Evolutionary conservation across 1,284 basidiomycete species (phyloP).

Genomic region (Microbotryum silenes-acaulis): DNA sequence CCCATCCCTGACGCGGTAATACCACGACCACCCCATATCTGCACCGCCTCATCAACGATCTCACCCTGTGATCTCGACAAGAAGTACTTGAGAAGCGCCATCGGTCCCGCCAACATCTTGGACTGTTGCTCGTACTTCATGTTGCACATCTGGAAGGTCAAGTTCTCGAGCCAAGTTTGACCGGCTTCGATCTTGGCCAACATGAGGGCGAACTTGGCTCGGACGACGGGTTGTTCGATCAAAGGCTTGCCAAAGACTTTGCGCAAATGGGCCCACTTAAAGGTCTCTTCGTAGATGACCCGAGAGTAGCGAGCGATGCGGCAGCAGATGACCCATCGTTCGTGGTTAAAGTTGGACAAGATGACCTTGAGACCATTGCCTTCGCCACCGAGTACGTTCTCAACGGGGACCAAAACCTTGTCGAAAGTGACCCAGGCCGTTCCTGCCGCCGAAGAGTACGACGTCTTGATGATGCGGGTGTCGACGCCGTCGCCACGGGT

Average conservation of each 20-base stretch:
- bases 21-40: conserved; percentile 47
- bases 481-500: neutral
- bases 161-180: conserved; percentile 27
- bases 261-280: conserved; percentile 10
- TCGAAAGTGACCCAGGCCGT: conserved; percentile 43
- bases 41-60: conserved; percentile 29
- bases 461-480: neutral
- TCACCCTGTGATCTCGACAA: conserved; percentile 27
- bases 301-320: neutral
- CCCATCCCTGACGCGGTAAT: conserved; percentile 48
- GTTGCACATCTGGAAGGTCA: conserved; percentile 33
- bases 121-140: conserved; percentile 35
- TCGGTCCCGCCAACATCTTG: conserved; percentile 34
- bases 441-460: conserved; percentile 32
- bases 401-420: conserved; percentile 43
- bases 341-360: conserved; percentile 27
- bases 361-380: conserved; percentile 42
- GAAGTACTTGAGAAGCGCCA: conserved; percentile 31
- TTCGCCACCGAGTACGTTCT: conserved; percentile 43
- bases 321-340: conserved; percentile 45
- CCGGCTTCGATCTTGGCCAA: conserved; percentile 36
- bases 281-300: conserved; percentile 17
- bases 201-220: conserved; percentile 28
- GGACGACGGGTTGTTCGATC: conserved; percentile 42
- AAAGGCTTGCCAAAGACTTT: conserved; percentile 35